Percentiles rank a stretch among this genome's conserved stretches.
Evolutionary conservation across 2,329 filamentous ascomycete species (phyloP).

Genomic region (Coleophoma eucalyptorum): DNA sequence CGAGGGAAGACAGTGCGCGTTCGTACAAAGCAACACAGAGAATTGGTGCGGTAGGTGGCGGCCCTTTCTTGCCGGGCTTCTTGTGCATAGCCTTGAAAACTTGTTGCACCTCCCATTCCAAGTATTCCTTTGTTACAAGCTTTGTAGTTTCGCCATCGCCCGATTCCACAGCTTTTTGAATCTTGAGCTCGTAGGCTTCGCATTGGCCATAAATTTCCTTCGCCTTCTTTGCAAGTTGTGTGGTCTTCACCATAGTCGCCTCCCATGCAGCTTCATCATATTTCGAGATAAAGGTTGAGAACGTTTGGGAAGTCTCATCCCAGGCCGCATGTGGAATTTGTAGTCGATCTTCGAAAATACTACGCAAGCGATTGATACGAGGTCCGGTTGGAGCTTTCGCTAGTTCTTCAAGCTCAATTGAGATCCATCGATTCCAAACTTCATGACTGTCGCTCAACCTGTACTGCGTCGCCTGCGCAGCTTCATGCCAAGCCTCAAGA

Average conservation of each 20-base stretch:
- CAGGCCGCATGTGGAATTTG: slow-evolving; percentile 70
- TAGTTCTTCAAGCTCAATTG: slow-evolving; percentile 67
- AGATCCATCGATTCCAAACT: slow-evolving; percentile 77
- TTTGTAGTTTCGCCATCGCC: slow-evolving; percentile 53
- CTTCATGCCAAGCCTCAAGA: slow-evolving; percentile 67
- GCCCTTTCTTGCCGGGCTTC: slow-evolving; percentile 34
- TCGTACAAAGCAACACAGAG: slow-evolving; percentile 69
- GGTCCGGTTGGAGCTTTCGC: slow-evolving; percentile 48
- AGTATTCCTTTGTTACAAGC: slow-evolving; percentile 59
- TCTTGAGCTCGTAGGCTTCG: slow-evolving; percentile 63
- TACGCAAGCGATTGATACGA: slow-evolving; percentile 60
- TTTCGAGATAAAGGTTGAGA: slow-evolving; percentile 70
- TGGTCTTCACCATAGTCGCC: slow-evolving; percentile 65
- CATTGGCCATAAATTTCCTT: slow-evolving; percentile 62
- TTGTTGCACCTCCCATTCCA: slow-evolving; percentile 77
- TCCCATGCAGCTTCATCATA: slow-evolving; percentile 72
- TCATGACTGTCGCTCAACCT: slow-evolving; percentile 73
- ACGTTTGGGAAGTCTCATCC: slow-evolving; percentile 71
- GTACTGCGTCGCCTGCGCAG: slow-evolving; percentile 67
- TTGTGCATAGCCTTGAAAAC: slow-evolving; percentile 43
- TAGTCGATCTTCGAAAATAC: slow-evolving; percentile 68
- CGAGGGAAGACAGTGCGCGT: slow-evolving; percentile 59
- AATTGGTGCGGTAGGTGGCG: slow-evolving; percentile 39
- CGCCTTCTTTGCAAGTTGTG: slow-evolving; percentile 57
- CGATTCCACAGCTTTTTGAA: slow-evolving; percentile 54